Conservation (phyloP, 1,284 basidiomycete species). For the Ustilago xerochloae region DNA sequence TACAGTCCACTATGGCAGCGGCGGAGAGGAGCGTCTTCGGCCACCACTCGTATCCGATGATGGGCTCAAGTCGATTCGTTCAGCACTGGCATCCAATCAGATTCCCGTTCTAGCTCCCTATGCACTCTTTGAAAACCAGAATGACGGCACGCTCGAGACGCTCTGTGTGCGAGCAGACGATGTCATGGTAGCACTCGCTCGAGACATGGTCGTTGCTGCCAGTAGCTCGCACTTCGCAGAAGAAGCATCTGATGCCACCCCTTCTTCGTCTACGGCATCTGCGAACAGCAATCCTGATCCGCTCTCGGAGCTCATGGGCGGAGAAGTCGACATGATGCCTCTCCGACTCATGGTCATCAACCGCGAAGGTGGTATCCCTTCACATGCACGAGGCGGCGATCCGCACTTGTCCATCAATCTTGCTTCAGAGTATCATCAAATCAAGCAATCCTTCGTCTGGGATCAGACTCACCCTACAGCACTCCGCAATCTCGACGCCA, state of each 20-base stretch:
- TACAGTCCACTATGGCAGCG: conserved; percentile 29
- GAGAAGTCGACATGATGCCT: conserved; percentile 70
- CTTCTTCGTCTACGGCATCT: no score
- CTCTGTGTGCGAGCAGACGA: conserved; percentile 89
- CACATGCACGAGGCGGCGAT: conserved; percentile 91
- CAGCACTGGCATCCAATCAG: conserved; percentile 88
- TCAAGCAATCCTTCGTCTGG: conserved; percentile 91
- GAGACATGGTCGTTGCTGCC: conserved; percentile 78
- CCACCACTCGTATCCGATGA: conserved; percentile 73
- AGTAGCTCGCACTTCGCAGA: conserved; percentile 11
- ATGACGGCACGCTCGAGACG: conserved; percentile 73
- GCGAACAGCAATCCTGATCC: conserved; percentile 12
- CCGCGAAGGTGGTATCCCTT: conserved; percentile 94
- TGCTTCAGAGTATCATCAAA: conserved; percentile 85
- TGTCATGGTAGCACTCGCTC: conserved; percentile 85
- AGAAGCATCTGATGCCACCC: not conserved
- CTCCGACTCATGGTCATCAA: conserved; percentile 97
- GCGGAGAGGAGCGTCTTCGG: conserved; percentile 39
- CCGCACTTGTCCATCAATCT: conserved; percentile 98
- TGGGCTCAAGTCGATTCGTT: conserved; percentile 83
- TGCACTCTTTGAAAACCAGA: conserved; percentile 83
- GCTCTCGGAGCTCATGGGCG: conserved; percentile 19
- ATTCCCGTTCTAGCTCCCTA: conserved; percentile 96
- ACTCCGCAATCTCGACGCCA: conserved; percentile 86
- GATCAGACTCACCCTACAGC: conserved; percentile 82